A percentile compares a stretch with the other conserved stretches of the same genome.
Conservation (phyloP, 106 monocot genomes). For the Xerophyta viscosa region DNA sequence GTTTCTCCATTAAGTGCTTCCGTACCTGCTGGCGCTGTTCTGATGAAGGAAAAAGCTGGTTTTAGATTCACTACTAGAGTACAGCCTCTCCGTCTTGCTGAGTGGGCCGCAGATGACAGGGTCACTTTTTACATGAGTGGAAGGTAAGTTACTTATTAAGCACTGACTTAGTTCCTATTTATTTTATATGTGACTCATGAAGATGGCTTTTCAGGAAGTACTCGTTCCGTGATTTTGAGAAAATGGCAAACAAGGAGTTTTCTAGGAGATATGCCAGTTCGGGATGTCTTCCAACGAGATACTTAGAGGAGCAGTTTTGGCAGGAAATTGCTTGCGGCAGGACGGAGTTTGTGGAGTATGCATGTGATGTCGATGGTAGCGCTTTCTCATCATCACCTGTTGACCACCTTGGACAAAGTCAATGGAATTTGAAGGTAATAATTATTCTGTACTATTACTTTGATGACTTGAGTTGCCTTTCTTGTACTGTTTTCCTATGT, state of each 20-base stretch:
- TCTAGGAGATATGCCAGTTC: slow-evolving; percentile 62
- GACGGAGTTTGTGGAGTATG: slow-evolving; percentile 80
- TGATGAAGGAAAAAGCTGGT: slow-evolving; percentile 87
- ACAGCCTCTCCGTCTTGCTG: slow-evolving; percentile 80
- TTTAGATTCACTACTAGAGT: slow-evolving; percentile 93
- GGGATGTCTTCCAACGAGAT: slow-evolving; percentile 75
- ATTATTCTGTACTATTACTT: neutral
- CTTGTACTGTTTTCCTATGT: too few relatives aligned
- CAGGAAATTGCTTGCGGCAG: slow-evolving; percentile 84
- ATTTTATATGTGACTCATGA: neutral
- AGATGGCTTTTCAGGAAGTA: slow-evolving; percentile 62
- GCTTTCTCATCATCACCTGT: slow-evolving; percentile 75
- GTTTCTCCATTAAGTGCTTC: slow-evolving; percentile 71
- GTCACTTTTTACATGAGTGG: slow-evolving; percentile 87
- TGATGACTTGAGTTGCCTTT: too few relatives aligned
- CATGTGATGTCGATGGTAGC: slow-evolving; percentile 96
- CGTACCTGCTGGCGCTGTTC: slow-evolving; percentile 86
- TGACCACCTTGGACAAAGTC: slow-evolving; percentile 83
- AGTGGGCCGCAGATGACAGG: slow-evolving; percentile 78
- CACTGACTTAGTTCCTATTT: neutral
- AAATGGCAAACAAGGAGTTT: slow-evolving; percentile 90
- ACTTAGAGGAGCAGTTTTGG: slow-evolving; percentile 94
- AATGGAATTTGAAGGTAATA: slow-evolving; percentile 87
- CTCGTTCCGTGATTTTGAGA: slow-evolving; percentile 91
- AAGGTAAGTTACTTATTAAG: slow-evolving; percentile 35